Evolutionary conservation across 1,284 basidiomycete species (phyloP), one percentile per base, ranked within the genome.

Genomic region (Apiotrichum veenhuisii): DNA sequence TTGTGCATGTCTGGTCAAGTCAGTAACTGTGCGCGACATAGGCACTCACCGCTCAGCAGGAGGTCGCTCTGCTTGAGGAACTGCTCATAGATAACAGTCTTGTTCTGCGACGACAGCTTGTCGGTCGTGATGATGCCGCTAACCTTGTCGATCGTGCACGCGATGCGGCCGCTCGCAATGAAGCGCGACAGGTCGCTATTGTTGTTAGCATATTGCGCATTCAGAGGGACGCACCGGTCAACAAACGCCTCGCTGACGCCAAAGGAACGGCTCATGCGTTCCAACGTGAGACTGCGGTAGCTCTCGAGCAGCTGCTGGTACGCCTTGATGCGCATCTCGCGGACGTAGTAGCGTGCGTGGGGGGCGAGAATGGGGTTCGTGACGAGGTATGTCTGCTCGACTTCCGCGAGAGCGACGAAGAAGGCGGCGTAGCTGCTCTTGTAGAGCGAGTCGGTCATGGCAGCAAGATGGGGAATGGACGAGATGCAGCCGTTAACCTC

Each of bases 261-360:
- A 65, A 98, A 98, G 15, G 92, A 91, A 3, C 83, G 80, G 47
- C 85, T 84, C 68, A 98, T 84, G 64, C 88, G 89, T 61, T 94
- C 88, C 40, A 98, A 79, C 1, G 94, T 97, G 38, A 98, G 82
- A 61, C 87, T 90, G 48, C 88, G 84, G 76, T 98, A 98, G 18
- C 85, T 88, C 75, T 98, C 93, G 18, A 98, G 81, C 3, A 98
- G 82, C 73, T 98, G 95, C 36, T 83, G 80, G 78, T 98, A 98
- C 3, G 94, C 93, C 45, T 91, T 86, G 68, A 98, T 94, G 43
- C 95, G 87, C 89, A 98, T 94, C 77, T 98, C 96, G 50, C 94
- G 87, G 22, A 95, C 84, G 74, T 96, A 98, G 81, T 82, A 97
- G 4, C 90, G 84, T 1, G 91, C 84, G 71, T 98, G 96, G 0